Percentiles rank a stretch among this genome's conserved stretches.
Evolutionary conservation across 169 alveolate genomes (phyloP).

Genomic region (Plasmodium gaboni): DNA sequence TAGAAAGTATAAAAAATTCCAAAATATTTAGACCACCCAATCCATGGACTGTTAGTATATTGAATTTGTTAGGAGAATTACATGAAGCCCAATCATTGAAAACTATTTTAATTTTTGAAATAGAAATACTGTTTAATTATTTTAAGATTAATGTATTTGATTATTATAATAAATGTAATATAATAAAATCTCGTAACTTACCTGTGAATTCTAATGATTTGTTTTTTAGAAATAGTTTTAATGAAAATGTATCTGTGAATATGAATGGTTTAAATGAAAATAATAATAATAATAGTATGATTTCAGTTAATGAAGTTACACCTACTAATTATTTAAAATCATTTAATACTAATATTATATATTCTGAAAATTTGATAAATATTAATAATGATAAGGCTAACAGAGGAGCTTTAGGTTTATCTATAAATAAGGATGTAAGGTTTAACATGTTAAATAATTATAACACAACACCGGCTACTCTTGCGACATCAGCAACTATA

Average conservation of each 20-base stretch:
- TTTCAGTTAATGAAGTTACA: constrained; percentile 8
- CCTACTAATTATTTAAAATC: constrained; percentile 35
- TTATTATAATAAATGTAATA: constrained; percentile 76
- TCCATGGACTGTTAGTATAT: constrained; percentile 93
- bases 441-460: constrained; percentile 38
- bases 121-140: constrained; percentile 87
- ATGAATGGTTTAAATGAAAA: constrained; percentile 32
- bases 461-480: constrained; percentile 1
- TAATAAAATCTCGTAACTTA: constrained; percentile 56
- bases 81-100: constrained; percentile 87
- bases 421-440: constrained; percentile 41
- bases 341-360: constrained; percentile 24
- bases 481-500: neutral
- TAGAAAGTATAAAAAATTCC: constrained; percentile 85
- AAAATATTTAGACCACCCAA: constrained; percentile 91
- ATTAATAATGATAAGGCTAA: constrained; percentile 10
- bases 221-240: constrained; percentile 37
- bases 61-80: constrained; percentile 90
- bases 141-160: constrained; percentile 82
- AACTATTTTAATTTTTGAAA: constrained; percentile 89
- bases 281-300: neutral
- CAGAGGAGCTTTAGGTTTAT: constrained; percentile 1
- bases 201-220: constrained; percentile 70
- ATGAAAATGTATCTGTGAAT: constrained; percentile 8
- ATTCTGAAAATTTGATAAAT: constrained; percentile 61